These are phyloP conservation scores for Hyphodiscus sp. DNA, from an alignment of 2,329 filamentous ascomycete species.

Conservation along the genomic window DNA sequence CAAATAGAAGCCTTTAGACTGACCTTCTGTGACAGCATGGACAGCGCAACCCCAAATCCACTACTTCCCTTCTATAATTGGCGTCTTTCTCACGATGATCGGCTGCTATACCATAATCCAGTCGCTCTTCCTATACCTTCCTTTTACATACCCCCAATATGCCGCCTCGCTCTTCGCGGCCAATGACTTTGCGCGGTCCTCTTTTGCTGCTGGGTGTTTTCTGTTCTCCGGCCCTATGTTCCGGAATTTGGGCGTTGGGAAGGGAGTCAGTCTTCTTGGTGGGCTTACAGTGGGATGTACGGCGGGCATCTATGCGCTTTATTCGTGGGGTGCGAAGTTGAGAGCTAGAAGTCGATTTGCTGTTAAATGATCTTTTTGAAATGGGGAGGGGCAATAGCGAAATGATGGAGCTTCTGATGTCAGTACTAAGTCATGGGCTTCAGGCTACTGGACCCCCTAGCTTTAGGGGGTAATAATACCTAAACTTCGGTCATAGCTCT, in stretches of 20 bases:
- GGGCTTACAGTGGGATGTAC: conserved; percentile 32
- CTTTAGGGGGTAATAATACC: too few relatives aligned
- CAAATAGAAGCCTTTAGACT: too few relatives aligned
- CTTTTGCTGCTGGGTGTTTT: conserved; percentile 37
- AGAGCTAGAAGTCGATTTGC: conserved; percentile 11
- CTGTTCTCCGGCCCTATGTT: conserved; percentile 39
- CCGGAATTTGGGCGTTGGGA: conserved; percentile 36
- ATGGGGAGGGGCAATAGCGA: too few relatives aligned
- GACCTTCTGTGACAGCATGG: conserved; percentile 49
- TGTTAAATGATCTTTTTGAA: background rate
- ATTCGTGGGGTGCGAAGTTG: conserved; percentile 5
- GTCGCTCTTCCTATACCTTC: conserved; percentile 52
- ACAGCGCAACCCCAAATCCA: conserved; percentile 42
- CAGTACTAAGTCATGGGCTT: too few relatives aligned
- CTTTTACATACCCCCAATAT: conserved; percentile 46
- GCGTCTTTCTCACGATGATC: conserved; percentile 46
- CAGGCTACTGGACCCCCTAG: too few relatives aligned
- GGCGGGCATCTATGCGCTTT: conserved; percentile 41
- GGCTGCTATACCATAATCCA: conserved; percentile 47
- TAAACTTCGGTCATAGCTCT: too few relatives aligned
- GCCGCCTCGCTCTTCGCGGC: conserved; percentile 51
- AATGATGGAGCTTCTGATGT: too few relatives aligned
- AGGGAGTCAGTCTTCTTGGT: conserved; percentile 36
- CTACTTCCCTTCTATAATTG: conserved; percentile 48
- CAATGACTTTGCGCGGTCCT: conserved; percentile 39